A percentile compares a stretch with the other conserved stretches of the same genome.
Evolutionary conservation across 2,329 filamentous ascomycete genomes (phyloP).

Genomic region (Fusarium sambucinum): DNA sequence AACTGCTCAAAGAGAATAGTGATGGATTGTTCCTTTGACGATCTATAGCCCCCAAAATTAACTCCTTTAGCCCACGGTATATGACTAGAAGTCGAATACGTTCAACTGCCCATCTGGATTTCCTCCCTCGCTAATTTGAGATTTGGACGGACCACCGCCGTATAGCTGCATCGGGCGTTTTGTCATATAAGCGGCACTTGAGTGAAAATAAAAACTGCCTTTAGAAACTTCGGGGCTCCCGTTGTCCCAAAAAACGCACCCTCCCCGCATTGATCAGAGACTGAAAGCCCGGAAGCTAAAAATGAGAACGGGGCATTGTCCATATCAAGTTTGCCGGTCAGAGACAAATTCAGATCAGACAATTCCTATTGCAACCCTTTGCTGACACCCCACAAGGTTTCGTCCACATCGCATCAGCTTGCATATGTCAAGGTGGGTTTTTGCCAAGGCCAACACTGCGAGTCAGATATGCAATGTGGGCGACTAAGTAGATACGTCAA

Average conservation of each 20-base stretch:
- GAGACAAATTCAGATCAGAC: neutral
- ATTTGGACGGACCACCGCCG: neutral
- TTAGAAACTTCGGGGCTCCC: neutral
- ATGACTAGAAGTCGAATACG: neutral
- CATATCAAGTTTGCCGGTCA: neutral
- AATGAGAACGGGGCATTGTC: constrained; percentile 1
- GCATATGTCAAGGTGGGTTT: neutral
- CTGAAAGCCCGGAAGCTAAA: neutral
- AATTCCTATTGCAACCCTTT: neutral
- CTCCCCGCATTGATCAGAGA: neutral
- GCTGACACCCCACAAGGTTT: neutral
- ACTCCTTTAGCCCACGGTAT: neutral
- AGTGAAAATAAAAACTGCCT: neutral
- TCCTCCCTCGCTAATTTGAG: neutral
- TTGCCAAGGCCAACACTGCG: neutral
- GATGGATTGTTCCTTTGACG: neutral
- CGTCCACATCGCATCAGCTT: neutral
- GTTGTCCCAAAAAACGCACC: neutral
- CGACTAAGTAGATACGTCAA: neutral
- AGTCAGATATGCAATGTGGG: neutral
- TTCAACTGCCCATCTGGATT: neutral
- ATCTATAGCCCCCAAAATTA: neutral
- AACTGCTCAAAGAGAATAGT: neutral
- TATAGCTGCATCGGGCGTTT: neutral
- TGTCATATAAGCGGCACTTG: neutral